Evolutionary conservation across 805 yeast genomes (phyloP).

Genomic region (Diddensiella santjacobensis): DNA sequence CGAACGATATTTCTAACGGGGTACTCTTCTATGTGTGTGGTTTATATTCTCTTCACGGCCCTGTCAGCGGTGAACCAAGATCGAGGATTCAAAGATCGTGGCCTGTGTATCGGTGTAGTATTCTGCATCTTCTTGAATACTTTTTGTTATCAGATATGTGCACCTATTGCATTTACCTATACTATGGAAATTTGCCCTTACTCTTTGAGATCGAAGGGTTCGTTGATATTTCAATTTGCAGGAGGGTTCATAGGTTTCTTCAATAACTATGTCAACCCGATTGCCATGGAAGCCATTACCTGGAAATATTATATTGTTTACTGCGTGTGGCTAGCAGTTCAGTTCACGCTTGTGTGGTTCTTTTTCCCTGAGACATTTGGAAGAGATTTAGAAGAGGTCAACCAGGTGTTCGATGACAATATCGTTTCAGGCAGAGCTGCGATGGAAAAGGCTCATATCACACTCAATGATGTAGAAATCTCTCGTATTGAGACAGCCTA

Average conservation of each 20-base stretch:
- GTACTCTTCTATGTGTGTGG: neutral
- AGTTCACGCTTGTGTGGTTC: constrained; percentile 31
- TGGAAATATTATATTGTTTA: constrained; percentile 34
- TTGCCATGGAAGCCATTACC: constrained; percentile 33
- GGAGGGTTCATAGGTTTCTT: too few relatives aligned
- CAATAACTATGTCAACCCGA: constrained; percentile 26
- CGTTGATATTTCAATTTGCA: too few relatives aligned
- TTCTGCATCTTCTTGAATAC: too few relatives aligned
- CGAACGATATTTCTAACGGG: constrained; percentile 6
- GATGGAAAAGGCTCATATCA: too few relatives aligned
- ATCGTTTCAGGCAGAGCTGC: too few relatives aligned
- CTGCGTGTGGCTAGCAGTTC: constrained; percentile 23
- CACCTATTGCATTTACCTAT: too few relatives aligned
- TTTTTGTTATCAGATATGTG: too few relatives aligned
- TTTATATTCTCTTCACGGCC: constrained; percentile 38
- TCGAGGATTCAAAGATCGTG: constrained; percentile 39
- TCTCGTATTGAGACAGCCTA: too few relatives aligned
- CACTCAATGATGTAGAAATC: too few relatives aligned
- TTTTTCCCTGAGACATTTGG: constrained; percentile 43
- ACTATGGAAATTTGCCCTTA: too few relatives aligned
- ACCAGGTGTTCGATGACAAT: constrained; percentile 40
- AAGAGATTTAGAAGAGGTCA: constrained; percentile 41
- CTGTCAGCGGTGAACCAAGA: constrained; percentile 46
- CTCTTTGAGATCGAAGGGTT: too few relatives aligned
- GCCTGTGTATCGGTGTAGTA: too few relatives aligned